These are phyloP conservation scores for Tuber indicum DNA, from an alignment of 495 filamentous ascomycete genomes.

Conservation along the genomic window DNA sequence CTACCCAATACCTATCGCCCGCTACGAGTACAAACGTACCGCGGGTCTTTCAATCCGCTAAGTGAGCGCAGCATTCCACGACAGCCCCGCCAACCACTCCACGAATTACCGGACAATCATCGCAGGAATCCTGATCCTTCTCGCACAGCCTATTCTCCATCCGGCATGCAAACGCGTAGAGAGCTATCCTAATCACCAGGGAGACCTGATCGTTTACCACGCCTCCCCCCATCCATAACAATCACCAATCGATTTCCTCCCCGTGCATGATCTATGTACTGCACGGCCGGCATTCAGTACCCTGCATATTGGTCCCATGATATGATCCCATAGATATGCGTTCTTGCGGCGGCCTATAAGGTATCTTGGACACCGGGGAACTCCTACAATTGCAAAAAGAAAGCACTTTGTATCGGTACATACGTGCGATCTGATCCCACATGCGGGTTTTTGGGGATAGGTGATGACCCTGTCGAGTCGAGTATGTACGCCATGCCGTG, in stretches of 20 bases:
- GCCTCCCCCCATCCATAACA: not conserved
- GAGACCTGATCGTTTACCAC: not conserved
- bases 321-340: not conserved
- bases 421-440: not conserved
- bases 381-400: not conserved
- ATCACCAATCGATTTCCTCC: not conserved
- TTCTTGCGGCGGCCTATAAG: not conserved
- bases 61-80: not conserved
- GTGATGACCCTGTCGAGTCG: not conserved
- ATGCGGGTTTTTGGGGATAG: not conserved
- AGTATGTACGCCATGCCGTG: not conserved
- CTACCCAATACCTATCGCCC: no score
- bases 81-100: not conserved
- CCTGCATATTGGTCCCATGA: slow-evolving; percentile 1
- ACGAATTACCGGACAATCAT: not conserved
- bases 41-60: not conserved
- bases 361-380: not conserved
- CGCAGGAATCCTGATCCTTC: not conserved
- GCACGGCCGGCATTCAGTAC: not conserved
- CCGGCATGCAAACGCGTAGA: not conserved
- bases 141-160: not conserved
- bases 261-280: not conserved
- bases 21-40: not conserved
- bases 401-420: not conserved
- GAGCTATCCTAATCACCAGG: not conserved